A percentile compares a stretch with the other conserved stretches of the same genome.
These are phyloP conservation scores for Colletotrichum sp. DNA, from an alignment of 2,329 filamentous ascomycete species.

Conservation along the genomic window DNA sequence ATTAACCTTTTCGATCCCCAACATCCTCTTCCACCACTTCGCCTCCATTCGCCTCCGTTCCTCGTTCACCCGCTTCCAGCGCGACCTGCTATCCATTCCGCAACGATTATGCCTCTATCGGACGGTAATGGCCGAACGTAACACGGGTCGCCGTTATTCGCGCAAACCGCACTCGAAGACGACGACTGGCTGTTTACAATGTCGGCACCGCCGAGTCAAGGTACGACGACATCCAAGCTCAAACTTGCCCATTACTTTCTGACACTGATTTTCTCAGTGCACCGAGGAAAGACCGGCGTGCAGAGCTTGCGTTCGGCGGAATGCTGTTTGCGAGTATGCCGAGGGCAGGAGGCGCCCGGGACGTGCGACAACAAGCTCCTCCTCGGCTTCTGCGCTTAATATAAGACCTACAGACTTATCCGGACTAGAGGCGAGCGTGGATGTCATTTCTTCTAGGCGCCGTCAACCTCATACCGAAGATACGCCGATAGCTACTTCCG, in stretches of 20 bases:
- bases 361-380: too few species aligned
- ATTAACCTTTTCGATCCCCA: background rate
- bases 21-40: background rate
- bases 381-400: background rate
- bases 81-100: background rate
- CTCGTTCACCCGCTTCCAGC: background rate
- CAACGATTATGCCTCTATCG: background rate
- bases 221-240: background rate
- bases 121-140: background rate
- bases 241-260: background rate
- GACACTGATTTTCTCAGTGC: background rate
- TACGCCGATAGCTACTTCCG: background rate
- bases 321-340: constrained; percentile 5
- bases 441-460: background rate
- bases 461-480: background rate
- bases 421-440: background rate
- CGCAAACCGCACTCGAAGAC: constrained; percentile 21
- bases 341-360: background rate
- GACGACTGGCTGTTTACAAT: constrained; percentile 17
- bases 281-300: constrained; percentile 19
- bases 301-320: constrained; percentile 10
- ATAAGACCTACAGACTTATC: background rate
- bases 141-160: background rate
- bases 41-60: background rate
- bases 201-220: constrained; percentile 22